Conservation (phyloP, 768 basidiomycete genomes). For the Daedalea quercina region DNA sequence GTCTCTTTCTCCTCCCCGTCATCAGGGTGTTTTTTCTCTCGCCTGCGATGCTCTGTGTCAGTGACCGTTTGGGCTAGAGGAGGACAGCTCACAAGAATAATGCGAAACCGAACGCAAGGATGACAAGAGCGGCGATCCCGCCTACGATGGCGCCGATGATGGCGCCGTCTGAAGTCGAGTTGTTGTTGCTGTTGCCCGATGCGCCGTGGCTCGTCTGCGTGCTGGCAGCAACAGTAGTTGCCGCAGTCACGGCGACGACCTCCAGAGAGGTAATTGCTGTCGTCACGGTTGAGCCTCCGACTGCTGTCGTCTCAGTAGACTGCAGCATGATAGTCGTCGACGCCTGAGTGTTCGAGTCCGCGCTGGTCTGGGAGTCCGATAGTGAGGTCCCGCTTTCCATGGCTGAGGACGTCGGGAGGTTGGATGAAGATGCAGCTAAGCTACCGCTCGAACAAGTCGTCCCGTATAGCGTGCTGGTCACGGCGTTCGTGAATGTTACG, state of each 20-base stretch:
- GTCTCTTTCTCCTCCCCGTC: neutral
- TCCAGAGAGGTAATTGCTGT: neutral
- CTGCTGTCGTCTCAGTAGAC: neutral
- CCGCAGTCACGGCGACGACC: neutral
- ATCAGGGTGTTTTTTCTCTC: neutral
- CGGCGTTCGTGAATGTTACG: slow-evolving; percentile 9
- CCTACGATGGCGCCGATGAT: neutral
- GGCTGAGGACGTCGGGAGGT: neutral
- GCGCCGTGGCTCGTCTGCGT: neutral
- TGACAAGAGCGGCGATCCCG: neutral
- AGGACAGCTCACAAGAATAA: neutral
- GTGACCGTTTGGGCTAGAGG: neutral
- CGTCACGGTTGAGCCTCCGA: neutral
- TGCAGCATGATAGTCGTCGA: neutral
- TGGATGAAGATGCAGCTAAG: neutral
- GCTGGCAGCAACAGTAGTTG: neutral
- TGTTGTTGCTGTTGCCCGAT: neutral
- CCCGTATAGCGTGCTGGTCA: slow-evolving; percentile 13
- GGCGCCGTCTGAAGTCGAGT: neutral
- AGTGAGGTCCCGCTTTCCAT: too few relatives aligned
- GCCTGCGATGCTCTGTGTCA: neutral
- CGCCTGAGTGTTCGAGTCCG: neutral
- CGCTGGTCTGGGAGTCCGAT: too few relatives aligned
- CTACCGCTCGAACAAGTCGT: slow-evolving; percentile 11
- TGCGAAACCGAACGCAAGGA: neutral